Percentiles rank a stretch among this genome's conserved stretches.
Evolutionary conservation across 495 filamentous ascomycete genomes (phyloP).

Genomic region (Penicillium tannophilum): DNA sequence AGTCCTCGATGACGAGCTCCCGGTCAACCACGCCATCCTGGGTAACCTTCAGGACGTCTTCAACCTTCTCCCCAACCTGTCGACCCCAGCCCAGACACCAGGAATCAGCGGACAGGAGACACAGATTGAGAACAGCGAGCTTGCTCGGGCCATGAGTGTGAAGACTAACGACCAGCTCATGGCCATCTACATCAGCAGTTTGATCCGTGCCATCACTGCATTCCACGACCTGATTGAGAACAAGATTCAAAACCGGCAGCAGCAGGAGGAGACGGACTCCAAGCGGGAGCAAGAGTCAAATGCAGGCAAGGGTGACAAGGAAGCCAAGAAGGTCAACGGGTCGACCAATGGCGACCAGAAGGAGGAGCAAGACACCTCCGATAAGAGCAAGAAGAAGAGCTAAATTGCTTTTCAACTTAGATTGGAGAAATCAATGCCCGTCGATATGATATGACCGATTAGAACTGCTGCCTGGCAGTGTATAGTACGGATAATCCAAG

Average conservation of each 20-base stretch:
- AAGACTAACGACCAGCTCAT: conserved; percentile 99
- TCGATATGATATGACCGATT: conserved; percentile 36
- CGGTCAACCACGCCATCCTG: conserved; percentile 95
- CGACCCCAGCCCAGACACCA: conserved; percentile 68
- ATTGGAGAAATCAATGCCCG: conserved; percentile 18
- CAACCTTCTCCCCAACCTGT: conserved; percentile 96
- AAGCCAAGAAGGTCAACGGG: conserved; percentile 61
- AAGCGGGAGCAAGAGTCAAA: conserved; percentile 70
- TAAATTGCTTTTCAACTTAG: conserved; percentile 28
- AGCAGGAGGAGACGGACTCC: conserved; percentile 90
- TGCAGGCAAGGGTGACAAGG: conserved; percentile 62
- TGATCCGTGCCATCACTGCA: conserved; percentile 96
- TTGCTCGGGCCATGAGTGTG: conserved; percentile 92
- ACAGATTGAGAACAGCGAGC: conserved; percentile 70
- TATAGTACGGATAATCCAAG: conserved; percentile 33
- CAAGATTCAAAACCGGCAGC: conserved; percentile 98
- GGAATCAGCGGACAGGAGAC: conserved; percentile 48
- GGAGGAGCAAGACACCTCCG: conserved; percentile 65
- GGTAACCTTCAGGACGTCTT: conserved; percentile 98
- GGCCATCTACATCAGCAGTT: conserved; percentile 92
- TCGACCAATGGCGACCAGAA: conserved; percentile 63
- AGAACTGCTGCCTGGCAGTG: conserved; percentile 31
- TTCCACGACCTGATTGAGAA: conserved; percentile 99
- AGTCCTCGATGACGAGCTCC: conserved; percentile 86
- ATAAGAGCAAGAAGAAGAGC: conserved; percentile 61